These are phyloP conservation scores for Komagataella phaffii DNA, from an alignment of 805 yeast genomes.

Conservation along the genomic window DNA sequence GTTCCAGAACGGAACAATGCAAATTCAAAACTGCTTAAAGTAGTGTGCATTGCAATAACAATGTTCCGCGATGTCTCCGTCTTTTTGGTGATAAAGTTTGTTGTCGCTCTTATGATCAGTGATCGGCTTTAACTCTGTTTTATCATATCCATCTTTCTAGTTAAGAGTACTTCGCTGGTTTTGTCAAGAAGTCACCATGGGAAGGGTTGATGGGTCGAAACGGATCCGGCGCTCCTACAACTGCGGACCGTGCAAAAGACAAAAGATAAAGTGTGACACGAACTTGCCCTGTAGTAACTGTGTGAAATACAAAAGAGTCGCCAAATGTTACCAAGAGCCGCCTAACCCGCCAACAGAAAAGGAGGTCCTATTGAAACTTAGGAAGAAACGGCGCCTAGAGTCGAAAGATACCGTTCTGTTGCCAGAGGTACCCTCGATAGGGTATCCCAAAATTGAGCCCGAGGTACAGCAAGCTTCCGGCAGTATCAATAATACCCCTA, in stretches of 20 bases:
- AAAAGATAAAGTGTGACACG: slow-evolving; percentile 40
- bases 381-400: not conserved
- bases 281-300: slow-evolving; percentile 34
- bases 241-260: slow-evolving; percentile 42
- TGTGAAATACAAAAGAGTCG: slow-evolving; percentile 2
- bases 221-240: slow-evolving; percentile 36
- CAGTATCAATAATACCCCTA: not conserved
- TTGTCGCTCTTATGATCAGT: not conserved
- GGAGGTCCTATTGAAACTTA: not conserved
- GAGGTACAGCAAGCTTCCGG: not conserved
- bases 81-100: not conserved
- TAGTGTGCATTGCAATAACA: not conserved
- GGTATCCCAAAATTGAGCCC: not conserved
- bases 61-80: not conserved
- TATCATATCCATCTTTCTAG: not conserved
- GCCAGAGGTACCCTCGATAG: not conserved
- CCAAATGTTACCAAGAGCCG: slow-evolving; percentile 2
- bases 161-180: not conserved
- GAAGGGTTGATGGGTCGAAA: slow-evolving; percentile 7
- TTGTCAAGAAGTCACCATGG: not conserved
- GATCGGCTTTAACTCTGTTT: not conserved
- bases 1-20: not conserved
- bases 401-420: not conserved
- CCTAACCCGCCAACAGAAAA: slow-evolving; percentile 2
- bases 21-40: not conserved